Conservation (phyloP, 352 stramenopile genomes). For the Globisporangium lucens region DNA sequence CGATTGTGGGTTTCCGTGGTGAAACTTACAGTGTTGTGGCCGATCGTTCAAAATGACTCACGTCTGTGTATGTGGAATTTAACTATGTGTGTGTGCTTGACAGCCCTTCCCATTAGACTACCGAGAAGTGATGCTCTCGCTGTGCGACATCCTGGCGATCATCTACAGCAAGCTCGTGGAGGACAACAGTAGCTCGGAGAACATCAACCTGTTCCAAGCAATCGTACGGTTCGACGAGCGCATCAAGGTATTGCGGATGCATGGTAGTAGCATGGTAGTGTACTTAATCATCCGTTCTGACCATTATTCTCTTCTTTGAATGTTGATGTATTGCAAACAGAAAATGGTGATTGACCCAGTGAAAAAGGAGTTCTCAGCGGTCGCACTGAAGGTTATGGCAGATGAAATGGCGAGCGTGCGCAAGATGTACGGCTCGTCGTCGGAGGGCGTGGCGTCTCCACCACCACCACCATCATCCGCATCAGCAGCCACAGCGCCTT, state of each 20-base stretch:
- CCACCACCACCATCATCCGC: neutral
- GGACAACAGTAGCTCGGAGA: slow-evolving; percentile 69
- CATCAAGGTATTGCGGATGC: slow-evolving; percentile 55
- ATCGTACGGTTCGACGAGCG: slow-evolving; percentile 79
- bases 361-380: slow-evolving; percentile 74
- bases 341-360: slow-evolving; percentile 84
- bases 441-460: neutral
- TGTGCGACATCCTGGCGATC: slow-evolving; percentile 79
- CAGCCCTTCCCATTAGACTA: slow-evolving; percentile 82
- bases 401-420: slow-evolving; percentile 61
- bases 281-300: neutral
- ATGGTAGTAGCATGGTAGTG: neutral
- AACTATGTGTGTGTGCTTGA: neutral
- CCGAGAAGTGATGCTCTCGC: slow-evolving; percentile 71
- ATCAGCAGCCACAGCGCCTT: neutral
- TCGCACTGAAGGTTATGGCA: slow-evolving; percentile 50
- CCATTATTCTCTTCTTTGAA: neutral
- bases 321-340: slow-evolving; percentile 21
- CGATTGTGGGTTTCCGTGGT: slow-evolving; percentile 43
- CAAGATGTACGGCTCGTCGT: slow-evolving; percentile 38
- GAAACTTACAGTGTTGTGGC: neutral
- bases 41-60: neutral
- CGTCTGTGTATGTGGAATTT: neutral
- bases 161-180: slow-evolving; percentile 84
- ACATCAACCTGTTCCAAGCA: slow-evolving; percentile 70